A percentile compares a stretch with the other conserved stretches of the same genome.
Evolutionary conservation across 2,329 filamentous ascomycete genomes (phyloP).

Genomic region (Rachicladosporium sp.): DNA sequence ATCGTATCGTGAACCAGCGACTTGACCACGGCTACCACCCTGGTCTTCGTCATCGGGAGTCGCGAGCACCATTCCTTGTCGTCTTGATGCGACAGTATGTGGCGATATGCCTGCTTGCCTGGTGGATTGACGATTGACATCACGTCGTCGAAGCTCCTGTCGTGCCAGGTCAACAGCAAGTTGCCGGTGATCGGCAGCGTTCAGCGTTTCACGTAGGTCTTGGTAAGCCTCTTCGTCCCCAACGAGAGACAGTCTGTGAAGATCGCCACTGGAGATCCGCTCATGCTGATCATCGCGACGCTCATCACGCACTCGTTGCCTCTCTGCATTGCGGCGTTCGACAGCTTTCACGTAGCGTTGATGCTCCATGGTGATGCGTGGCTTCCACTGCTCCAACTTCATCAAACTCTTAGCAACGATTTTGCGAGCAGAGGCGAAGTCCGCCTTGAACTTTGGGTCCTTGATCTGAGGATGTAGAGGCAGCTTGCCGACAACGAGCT

Average conservation of each 20-base stretch:
- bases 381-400: slow-evolving; percentile 67
- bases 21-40: background rate
- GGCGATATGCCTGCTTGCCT: slow-evolving; percentile 45
- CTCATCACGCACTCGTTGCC: slow-evolving; percentile 12
- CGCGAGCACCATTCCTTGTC: slow-evolving; percentile 15
- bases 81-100: slow-evolving; percentile 20
- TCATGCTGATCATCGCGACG: slow-evolving; percentile 8
- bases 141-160: slow-evolving; percentile 56
- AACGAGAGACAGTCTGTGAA: slow-evolving; percentile 10
- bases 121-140: slow-evolving; percentile 39
- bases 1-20: too few species aligned
- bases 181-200: slow-evolving; percentile 59
- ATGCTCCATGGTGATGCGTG: slow-evolving; percentile 59
- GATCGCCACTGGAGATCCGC: slow-evolving; percentile 6
- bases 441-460: slow-evolving; percentile 45
- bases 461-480: slow-evolving; percentile 64
- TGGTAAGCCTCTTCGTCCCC: slow-evolving; percentile 4
- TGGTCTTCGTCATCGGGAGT: too few species aligned
- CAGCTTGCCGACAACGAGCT: slow-evolving; percentile 67
- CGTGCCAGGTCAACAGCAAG: slow-evolving; percentile 66
- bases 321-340: slow-evolving; percentile 25
- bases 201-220: slow-evolving; percentile 30
- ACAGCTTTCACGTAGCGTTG: slow-evolving; percentile 51
- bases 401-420: slow-evolving; percentile 53
- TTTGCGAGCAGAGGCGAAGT: slow-evolving; percentile 45